Conservation (phyloP, 108 stramenopile species). For the Nitzschia inconspicua region DNA sequence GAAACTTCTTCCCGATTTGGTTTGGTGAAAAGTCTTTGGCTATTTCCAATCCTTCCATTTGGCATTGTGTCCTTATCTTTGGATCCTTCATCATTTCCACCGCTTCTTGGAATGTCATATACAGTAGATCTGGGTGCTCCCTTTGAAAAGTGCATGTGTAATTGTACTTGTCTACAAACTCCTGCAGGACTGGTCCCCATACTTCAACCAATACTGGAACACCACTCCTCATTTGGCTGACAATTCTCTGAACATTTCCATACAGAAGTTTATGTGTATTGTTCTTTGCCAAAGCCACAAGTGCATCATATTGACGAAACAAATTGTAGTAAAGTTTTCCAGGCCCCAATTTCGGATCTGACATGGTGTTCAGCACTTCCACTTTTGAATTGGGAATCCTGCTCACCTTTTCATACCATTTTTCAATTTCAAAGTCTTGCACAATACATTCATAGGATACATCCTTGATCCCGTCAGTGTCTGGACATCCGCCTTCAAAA, state of each 20-base stretch:
- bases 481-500: too few species aligned
- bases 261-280: not conserved
- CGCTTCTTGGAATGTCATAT: slow-evolving; percentile 10
- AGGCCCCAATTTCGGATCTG: not conserved
- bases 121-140: too few species aligned
- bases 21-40: slow-evolving; percentile 5
- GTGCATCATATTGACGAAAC: slow-evolving; percentile 1
- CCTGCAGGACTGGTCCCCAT: not conserved
- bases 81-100: not conserved
- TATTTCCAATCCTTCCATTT: slow-evolving; percentile 5
- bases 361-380: not conserved
- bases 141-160: too few species aligned
- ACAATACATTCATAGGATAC: not conserved
- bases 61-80: slow-evolving; percentile 4
- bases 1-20: slow-evolving; percentile 5
- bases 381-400: not conserved
- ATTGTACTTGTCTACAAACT: slow-evolving; percentile 5
- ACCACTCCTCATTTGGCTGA: slow-evolving; percentile 5
- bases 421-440: not conserved
- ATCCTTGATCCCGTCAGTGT: not conserved
- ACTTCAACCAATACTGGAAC: not conserved
- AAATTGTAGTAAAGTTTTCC: slow-evolving; percentile 1
- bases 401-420: not conserved
- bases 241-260: slow-evolving; percentile 1
- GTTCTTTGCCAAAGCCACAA: not conserved